Conservation (phyloP, 148 eudicot genomes). For the Chenopodium berlandieri region DNA sequence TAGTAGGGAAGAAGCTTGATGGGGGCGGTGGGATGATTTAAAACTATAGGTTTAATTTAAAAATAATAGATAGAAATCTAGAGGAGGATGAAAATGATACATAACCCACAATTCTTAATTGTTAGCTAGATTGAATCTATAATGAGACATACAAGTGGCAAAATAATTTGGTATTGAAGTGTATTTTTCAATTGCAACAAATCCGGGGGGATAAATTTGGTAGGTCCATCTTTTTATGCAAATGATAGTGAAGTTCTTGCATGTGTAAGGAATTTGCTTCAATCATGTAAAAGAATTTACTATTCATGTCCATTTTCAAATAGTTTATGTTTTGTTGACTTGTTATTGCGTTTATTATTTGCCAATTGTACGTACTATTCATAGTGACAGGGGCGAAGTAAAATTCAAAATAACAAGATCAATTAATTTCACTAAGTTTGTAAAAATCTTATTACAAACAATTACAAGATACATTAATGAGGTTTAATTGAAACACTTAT, state of each 20-base stretch:
- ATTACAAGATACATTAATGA: too few species aligned
- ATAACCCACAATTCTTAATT: neutral
- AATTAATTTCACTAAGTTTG: too few species aligned
- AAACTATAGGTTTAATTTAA: neutral
- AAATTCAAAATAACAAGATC: too few species aligned
- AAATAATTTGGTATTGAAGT: neutral
- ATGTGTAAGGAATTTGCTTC: neutral
- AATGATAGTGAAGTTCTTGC: constrained; percentile 1
- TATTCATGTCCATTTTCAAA: neutral
- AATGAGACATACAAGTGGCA: constrained; percentile 22
- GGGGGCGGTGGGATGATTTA: constrained; percentile 8
- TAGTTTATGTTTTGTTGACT: neutral
- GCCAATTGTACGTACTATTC: neutral
- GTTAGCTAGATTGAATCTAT: neutral
- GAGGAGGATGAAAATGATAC: neutral
- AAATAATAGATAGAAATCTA: neutral
- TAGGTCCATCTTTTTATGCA: neutral
- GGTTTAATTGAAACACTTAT: too few species aligned
- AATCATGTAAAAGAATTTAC: constrained; percentile 4
- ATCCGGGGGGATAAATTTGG: neutral
- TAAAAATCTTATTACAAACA: too few species aligned
- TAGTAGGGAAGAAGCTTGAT: neutral
- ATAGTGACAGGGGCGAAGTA: too few species aligned
- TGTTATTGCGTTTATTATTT: neutral
- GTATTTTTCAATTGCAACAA: neutral